A percentile compares a stretch with the other conserved stretches of the same genome.
Evolutionary conservation across 768 basidiomycete genomes (phyloP).

Genomic region (Hygrocybe punicea): DNA sequence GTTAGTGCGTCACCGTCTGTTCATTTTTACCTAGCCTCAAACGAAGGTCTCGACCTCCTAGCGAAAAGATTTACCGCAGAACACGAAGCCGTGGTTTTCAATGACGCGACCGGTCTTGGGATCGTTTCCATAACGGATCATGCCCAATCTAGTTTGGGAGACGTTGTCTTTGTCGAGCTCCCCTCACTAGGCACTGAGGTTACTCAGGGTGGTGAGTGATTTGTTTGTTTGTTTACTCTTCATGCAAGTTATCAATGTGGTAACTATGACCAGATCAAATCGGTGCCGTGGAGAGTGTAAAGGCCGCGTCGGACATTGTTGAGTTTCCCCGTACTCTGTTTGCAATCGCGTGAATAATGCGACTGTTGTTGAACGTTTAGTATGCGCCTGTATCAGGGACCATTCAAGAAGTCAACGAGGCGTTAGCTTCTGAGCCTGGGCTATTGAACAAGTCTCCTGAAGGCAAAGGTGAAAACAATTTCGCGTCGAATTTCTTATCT

Average conservation of each 20-base stretch:
- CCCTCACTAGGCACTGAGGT: slow-evolving; percentile 62
- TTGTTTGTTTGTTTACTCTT: slow-evolving; percentile 3
- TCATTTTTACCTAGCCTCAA: too few relatives aligned
- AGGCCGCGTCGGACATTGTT: slow-evolving; percentile 93
- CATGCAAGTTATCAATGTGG: neutral
- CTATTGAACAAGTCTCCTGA: slow-evolving; percentile 88
- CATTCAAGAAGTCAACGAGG: slow-evolving; percentile 74
- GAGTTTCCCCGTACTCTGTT: slow-evolving; percentile 24
- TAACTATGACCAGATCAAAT: slow-evolving; percentile 56
- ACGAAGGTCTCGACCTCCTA: slow-evolving; percentile 24
- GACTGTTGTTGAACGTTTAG: slow-evolving; percentile 45
- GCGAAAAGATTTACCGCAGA: slow-evolving; percentile 80
- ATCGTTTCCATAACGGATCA: slow-evolving; percentile 86
- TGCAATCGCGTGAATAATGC: slow-evolving; percentile 11
- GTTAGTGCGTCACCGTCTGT: slow-evolving; percentile 49
- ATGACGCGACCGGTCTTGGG: slow-evolving; percentile 72
- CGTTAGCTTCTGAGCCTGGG: slow-evolving; percentile 62
- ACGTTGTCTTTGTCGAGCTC: slow-evolving; percentile 96
- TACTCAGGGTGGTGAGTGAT: slow-evolving; percentile 65
- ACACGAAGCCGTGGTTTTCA: slow-evolving; percentile 83
- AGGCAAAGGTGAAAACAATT: slow-evolving; percentile 58
- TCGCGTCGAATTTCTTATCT: neutral
- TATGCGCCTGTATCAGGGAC: slow-evolving; percentile 91
- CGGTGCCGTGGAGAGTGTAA: slow-evolving; percentile 94
- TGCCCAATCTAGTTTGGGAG: slow-evolving; percentile 87